These are phyloP conservation scores for Rhamnella rubrinervis DNA, from an alignment of 331 rosid genomes.

Conservation along the genomic window DNA sequence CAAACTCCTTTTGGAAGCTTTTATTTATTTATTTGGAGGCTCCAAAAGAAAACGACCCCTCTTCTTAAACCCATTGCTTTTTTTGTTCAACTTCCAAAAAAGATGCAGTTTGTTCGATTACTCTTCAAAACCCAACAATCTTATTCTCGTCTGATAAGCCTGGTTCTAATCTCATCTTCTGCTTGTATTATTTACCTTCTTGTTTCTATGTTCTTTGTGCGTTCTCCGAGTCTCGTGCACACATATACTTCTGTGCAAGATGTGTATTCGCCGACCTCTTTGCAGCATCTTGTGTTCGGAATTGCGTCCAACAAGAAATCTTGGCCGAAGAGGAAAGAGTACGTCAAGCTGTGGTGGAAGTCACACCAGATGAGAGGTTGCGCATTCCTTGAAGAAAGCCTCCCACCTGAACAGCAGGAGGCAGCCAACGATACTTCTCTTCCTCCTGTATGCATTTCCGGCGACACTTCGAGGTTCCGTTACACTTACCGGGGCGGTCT, in stretches of 20 bases:
- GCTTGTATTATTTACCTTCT: conserved; percentile 50
- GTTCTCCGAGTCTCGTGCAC: conserved; percentile 14
- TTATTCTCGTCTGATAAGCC: conserved; percentile 26
- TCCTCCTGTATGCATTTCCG: conserved; percentile 68
- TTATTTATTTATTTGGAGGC: too few relatives aligned
- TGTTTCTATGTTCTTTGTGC: conserved; percentile 40
- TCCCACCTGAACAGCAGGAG: conserved; percentile 25
- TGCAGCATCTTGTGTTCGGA: conserved; percentile 74
- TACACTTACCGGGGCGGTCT: conserved; percentile 53
- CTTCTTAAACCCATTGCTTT: neutral
- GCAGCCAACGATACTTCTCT: conserved; percentile 30
- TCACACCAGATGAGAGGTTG: conserved; percentile 61
- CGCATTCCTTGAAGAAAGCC: conserved; percentile 63
- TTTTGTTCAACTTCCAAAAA: neutral
- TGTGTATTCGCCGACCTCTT: conserved; percentile 34
- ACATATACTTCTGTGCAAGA: conserved; percentile 16
- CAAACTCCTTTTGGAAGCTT: too few relatives aligned
- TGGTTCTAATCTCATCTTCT: conserved; percentile 51
- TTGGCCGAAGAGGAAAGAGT: conserved; percentile 66
- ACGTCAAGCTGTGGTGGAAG: conserved; percentile 69
- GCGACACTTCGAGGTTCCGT: conserved; percentile 65
- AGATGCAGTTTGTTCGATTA: conserved; percentile 49
- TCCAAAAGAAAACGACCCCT: neutral
- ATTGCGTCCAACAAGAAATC: conserved; percentile 62
- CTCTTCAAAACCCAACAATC: conserved; percentile 41